Evolutionary conservation across 306 rosid species (phyloP).

Genomic region (Cajanus cajan): DNA sequence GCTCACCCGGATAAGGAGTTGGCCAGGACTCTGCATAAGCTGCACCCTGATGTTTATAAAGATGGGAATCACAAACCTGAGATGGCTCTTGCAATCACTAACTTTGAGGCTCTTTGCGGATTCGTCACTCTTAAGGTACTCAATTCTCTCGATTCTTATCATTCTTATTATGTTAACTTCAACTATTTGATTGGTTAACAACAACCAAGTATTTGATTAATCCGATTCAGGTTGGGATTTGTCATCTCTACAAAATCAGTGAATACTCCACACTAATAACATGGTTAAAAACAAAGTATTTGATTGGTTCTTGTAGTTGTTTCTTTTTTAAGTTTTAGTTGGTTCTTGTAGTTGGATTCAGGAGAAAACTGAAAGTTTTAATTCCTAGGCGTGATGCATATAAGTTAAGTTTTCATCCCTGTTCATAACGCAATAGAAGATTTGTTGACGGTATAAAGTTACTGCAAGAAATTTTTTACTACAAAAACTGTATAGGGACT

Average conservation of each 20-base stretch:
- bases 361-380: neutral
- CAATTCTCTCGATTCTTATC: neutral
- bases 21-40: slow-evolving; percentile 76
- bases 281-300: too few relatives aligned
- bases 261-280: too few relatives aligned
- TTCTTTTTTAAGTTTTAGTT: neutral
- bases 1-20: slow-evolving; percentile 95
- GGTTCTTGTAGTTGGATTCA: too few relatives aligned
- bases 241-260: too few relatives aligned
- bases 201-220: too few relatives aligned
- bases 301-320: too few relatives aligned
- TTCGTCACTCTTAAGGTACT: slow-evolving; percentile 70
- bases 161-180: neutral
- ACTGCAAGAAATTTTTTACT: neutral
- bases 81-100: slow-evolving; percentile 85
- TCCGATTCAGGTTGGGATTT: too few relatives aligned
- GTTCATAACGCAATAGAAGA: neutral
- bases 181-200: neutral
- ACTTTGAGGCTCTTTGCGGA: slow-evolving; percentile 92
- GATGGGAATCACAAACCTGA: slow-evolving; percentile 98
- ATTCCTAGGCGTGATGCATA: neutral
- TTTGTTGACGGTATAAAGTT: neutral
- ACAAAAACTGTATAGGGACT: neutral
- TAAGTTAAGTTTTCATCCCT: neutral
- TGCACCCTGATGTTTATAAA: slow-evolving; percentile 67